Conservation (phyloP, 2,329 filamentous ascomycete species). For the Thelonectria rubi region DNA sequence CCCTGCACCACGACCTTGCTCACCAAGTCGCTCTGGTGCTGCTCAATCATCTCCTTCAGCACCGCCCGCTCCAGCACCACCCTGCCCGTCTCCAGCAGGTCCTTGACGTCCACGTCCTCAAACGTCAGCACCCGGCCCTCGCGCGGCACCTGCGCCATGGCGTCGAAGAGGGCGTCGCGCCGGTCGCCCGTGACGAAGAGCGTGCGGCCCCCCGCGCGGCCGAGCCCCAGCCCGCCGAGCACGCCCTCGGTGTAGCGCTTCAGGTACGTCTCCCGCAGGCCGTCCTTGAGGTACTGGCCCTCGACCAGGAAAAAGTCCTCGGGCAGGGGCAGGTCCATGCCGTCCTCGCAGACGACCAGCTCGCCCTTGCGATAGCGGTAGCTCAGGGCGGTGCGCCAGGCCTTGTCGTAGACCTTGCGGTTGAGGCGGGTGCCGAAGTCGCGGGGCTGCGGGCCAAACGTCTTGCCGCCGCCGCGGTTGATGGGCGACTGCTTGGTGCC, state of each 20-base stretch:
- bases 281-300: slow-evolving; percentile 54
- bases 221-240: slow-evolving; percentile 76
- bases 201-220: slow-evolving; percentile 72
- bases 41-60: slow-evolving; percentile 75
- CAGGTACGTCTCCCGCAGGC: slow-evolving; percentile 64
- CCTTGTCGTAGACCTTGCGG: slow-evolving; percentile 92
- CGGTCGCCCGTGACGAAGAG: slow-evolving; percentile 75
- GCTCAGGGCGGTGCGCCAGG: slow-evolving; percentile 92
- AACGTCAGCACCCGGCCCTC: slow-evolving; percentile 76
- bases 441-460: slow-evolving; percentile 88
- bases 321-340: slow-evolving; percentile 71
- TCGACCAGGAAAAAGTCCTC: slow-evolving; percentile 58
- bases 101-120: slow-evolving; percentile 93
- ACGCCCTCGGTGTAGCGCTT: slow-evolving; percentile 73
- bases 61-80: slow-evolving; percentile 87
- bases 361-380: slow-evolving; percentile 91
- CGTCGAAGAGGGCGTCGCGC: slow-evolving; percentile 71
- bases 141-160: slow-evolving; percentile 69
- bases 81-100: slow-evolving; percentile 84
- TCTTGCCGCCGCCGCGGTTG: slow-evolving; percentile 84
- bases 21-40: slow-evolving; percentile 75
- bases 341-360: slow-evolving; percentile 83
- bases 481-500: slow-evolving; percentile 86
- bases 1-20: slow-evolving; percentile 57
- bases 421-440: slow-evolving; percentile 88